Base-by-base conservation (phyloP, 441 rosid species). In the Populus tomentosa region DNA sequence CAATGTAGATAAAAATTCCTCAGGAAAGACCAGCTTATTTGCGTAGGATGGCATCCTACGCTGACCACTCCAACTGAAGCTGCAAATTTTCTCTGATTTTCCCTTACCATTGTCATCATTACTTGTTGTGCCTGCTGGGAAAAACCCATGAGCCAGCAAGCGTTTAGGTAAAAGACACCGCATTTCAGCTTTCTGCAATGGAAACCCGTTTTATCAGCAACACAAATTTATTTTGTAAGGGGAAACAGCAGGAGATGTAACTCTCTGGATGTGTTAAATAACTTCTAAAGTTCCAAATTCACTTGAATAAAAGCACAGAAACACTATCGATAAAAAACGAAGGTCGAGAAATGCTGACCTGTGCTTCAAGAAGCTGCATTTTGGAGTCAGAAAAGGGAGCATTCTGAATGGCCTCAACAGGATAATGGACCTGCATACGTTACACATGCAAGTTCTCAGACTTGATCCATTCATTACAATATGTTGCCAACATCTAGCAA, bases 41-140 rank as follows among this genome's bases (percentile, higher is more conserved):
- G 80, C 23, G 75, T 95, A 95, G 11, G 94, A 86, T 66, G 99
- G 98, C 6, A 56, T 86, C 83, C 72, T 87, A 69, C 99, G 98
- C 79, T 89, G 86, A 78, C 99, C 99, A 80, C 95, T 90, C 97
- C 99, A 95, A 87, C 98, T 93, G 81, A 87, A 92, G 85, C 85
- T 88, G 85, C 82, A 80, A 79, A 79, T 76, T 70, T 35, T 20
- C 40, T 75, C 85, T 42, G 32, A 79, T 73, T 77, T 84, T 53
- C 32, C 16, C 70, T 82, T 76, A 42, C 62, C 70, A 56, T 65
- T 83, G 75, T 77, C 78, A 85, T 86, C 81, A 69, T 61, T 72
- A 28, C 80, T 86, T 64, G 91, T 75, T 78, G 79, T 63, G 75
- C 36, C 79, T 32, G 66, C 72, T 28, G 89, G 86, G 77, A 90